These are phyloP conservation scores for Echinochloa phyllopogon DNA, from an alignment of 176 grass and related monocot genomes.

Conservation along the genomic window DNA sequence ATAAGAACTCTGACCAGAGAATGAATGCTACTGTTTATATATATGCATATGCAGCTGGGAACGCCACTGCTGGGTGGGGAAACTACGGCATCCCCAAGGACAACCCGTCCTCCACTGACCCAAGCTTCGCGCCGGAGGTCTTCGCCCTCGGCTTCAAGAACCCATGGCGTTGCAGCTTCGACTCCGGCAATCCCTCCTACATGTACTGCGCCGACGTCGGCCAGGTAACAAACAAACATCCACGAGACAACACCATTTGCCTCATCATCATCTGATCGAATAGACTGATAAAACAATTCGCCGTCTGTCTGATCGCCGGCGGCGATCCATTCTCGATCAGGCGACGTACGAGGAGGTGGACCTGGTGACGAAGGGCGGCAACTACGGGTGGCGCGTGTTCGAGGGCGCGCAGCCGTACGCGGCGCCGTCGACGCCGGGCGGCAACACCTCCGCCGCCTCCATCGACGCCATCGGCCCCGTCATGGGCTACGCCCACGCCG, in stretches of 20 bases:
- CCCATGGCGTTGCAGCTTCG: conserved; percentile 88
- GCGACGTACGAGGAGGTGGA: conserved; percentile 66
- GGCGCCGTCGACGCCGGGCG: conserved; percentile 56
- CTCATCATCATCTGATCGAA: too few species aligned
- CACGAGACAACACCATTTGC: too few species aligned
- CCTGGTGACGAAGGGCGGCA: conserved; percentile 74
- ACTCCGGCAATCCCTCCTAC: conserved; percentile 63
- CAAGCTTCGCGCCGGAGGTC: conserved; percentile 65
- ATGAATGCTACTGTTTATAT: neutral
- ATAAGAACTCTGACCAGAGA: too few species aligned
- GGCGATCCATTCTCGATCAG: conserved; percentile 22
- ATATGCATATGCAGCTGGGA: conserved; percentile 32
- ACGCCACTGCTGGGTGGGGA: conserved; percentile 62
- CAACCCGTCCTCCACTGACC: conserved; percentile 61
- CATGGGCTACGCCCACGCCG: conserved; percentile 65
- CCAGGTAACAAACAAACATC: conserved; percentile 39
- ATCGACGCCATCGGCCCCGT: conserved; percentile 76
- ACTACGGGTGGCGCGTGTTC: conserved; percentile 88
- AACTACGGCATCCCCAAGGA: conserved; percentile 86
- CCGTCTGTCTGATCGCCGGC: neutral
- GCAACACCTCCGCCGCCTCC: conserved; percentile 65
- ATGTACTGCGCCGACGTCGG: conserved; percentile 78
- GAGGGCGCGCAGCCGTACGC: conserved; percentile 48
- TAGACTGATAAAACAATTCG: neutral
- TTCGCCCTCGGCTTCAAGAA: conserved; percentile 79